Conservation (phyloP, 148 eudicot species). For the Chenopodium berlandieri region DNA sequence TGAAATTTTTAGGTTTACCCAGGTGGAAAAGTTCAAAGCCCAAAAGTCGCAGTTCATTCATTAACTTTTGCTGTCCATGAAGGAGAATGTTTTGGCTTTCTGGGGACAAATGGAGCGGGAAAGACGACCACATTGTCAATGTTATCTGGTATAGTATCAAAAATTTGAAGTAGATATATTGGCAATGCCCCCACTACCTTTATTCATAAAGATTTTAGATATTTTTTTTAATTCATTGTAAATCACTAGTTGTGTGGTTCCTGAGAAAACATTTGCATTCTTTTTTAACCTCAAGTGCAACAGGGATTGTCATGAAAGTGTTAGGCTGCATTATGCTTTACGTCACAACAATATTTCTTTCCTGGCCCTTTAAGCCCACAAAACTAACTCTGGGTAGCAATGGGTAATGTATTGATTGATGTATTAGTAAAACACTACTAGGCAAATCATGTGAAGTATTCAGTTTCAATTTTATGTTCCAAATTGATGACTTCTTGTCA, state of each 20-base stretch:
- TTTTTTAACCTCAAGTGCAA: neutral
- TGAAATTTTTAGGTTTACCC: slow-evolving; percentile 68
- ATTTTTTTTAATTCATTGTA: neutral
- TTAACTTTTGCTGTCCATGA: slow-evolving; percentile 89
- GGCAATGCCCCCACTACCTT: neutral
- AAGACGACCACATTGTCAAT: slow-evolving; percentile 95
- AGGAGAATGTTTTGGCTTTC: slow-evolving; percentile 98
- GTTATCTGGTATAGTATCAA: slow-evolving; percentile 56
- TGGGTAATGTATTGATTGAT: too few relatives aligned
- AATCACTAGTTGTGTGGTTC: neutral
- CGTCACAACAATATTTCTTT: too few relatives aligned
- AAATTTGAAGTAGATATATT: neutral
- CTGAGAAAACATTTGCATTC: neutral
- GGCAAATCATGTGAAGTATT: too few relatives aligned
- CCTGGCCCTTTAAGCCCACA: too few relatives aligned
- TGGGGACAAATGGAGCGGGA: slow-evolving; percentile 98
- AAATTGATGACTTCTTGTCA: too few relatives aligned
- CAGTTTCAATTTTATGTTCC: too few relatives aligned
- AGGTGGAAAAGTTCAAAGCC: slow-evolving; percentile 46
- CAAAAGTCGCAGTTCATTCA: slow-evolving; percentile 82
- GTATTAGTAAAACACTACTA: too few relatives aligned
- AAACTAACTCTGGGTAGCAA: too few relatives aligned
- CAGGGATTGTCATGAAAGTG: too few relatives aligned
- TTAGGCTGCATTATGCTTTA: too few relatives aligned
- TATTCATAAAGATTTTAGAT: neutral